Percentiles rank a stretch among this genome's conserved stretches.
Evolutionary conservation across 352 stramenopile genomes (phyloP).

Genomic region (Elongisporangium undulatum): DNA sequence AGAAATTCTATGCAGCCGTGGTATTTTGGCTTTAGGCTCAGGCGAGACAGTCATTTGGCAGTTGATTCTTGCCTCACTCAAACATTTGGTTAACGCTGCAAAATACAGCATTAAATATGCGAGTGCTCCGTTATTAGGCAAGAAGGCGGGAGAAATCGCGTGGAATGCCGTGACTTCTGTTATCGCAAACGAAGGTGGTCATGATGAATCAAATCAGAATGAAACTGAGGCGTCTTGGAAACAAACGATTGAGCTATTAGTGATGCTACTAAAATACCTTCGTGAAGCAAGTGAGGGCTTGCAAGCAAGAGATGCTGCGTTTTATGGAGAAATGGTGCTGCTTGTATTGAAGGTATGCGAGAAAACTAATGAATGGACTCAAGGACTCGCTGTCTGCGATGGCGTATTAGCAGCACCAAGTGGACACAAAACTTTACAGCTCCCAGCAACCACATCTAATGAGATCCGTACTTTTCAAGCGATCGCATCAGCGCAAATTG

Average conservation of each 20-base stretch:
- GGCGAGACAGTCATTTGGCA: conserved; percentile 35
- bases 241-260: conserved; percentile 16
- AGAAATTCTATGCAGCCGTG: conserved; percentile 48
- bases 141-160: conserved; percentile 52
- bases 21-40: conserved; percentile 44
- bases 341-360: conserved; percentile 53
- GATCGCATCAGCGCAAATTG: conserved; percentile 56
- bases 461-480: conserved; percentile 48
- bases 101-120: conserved; percentile 33
- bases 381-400: conserved; percentile 33
- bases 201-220: conserved; percentile 10
- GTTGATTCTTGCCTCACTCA: conserved; percentile 43
- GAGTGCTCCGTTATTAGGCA: conserved; percentile 16
- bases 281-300: conserved; percentile 9
- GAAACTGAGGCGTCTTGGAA: conserved; percentile 17
- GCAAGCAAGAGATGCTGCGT: conserved; percentile 5
- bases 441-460: conserved; percentile 4
- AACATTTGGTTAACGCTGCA: conserved; percentile 46
- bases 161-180: conserved; percentile 72
- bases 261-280: conserved; percentile 18
- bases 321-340: conserved; percentile 55
- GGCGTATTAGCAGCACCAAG: conserved; percentile 10
- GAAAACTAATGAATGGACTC: conserved; percentile 35
- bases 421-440: background rate
- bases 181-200: conserved; percentile 14